Percentiles rank a stretch among this genome's conserved stretches.
phyloP scores from a whole-genome alignment of 2,329 filamentous ascomycete genomes.

The Fonsecaea erecta region DNA sequence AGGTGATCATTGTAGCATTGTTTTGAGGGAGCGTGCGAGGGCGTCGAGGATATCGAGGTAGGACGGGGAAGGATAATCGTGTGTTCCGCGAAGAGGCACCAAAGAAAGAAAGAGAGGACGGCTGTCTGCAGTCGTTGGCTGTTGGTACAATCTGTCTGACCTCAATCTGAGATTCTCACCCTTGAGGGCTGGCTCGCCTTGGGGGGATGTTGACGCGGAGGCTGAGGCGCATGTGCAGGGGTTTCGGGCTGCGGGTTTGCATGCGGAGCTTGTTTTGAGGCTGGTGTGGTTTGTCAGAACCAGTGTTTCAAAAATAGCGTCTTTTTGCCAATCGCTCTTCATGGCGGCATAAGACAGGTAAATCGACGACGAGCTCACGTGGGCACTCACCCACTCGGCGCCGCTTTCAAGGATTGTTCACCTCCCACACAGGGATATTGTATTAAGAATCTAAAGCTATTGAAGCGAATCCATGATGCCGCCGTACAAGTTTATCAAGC shows the following conservation, averaged over 20 bases:
- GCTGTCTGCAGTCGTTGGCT: constrained; percentile 6
- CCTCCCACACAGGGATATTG: too few species aligned
- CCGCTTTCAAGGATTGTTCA: too few species aligned
- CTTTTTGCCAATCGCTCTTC: not conserved
- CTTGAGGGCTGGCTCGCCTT: constrained; percentile 13
- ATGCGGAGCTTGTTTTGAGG: constrained; percentile 19
- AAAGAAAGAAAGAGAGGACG: constrained; percentile 12
- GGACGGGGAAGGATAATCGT: not conserved
- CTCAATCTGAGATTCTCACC: constrained; percentile 16
- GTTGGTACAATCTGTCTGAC: constrained; percentile 13
- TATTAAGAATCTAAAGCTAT: too few species aligned
- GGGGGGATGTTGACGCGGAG: constrained; percentile 28
- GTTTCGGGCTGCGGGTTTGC: not conserved
- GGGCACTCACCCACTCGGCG: too few species aligned
- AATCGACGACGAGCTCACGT: too few species aligned
- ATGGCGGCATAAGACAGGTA: too few species aligned
- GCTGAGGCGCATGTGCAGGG: constrained; percentile 30
- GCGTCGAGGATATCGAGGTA: not conserved
- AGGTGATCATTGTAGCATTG: constrained; percentile 33
- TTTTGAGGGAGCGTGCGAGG: constrained; percentile 5
- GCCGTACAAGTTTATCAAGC: too few species aligned
- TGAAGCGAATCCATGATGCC: too few species aligned
- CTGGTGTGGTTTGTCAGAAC: constrained; percentile 7
- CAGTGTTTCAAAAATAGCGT: constrained; percentile 18
- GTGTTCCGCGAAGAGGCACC: not conserved